Evolutionary conservation across 192 early-diverging fungal genomes (phyloP), one percentile per base, ranked within the genome.

Genomic region (Coemansia sp.): DNA sequence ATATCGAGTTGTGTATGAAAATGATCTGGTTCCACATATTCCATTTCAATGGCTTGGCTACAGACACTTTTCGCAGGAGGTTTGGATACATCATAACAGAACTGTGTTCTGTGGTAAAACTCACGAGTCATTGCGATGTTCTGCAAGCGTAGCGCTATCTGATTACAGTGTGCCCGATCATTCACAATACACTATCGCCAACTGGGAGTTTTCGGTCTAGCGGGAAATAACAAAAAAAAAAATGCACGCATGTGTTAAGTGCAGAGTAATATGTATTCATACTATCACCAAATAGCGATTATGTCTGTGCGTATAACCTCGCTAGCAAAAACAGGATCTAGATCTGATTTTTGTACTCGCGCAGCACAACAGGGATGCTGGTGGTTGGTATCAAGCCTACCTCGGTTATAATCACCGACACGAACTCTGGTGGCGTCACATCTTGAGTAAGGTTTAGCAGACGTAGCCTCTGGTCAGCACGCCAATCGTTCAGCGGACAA

Each of bases 401-500:
- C 74, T 99, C 97, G 19, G 93, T 95, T 20, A 95, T 86, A 42
- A 97, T 90, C 32, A 92, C 85, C 29, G 92, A 92, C 54, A 99
- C 88, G 75, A 91, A 95, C 68, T 94, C 87, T 42, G 95, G 88
- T 31, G 97, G 96, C 2, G 96, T 99, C 46, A 98, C 84, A 75
- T 99, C 97, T 74, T 98, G 96, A 61, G 91, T 75, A 6, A 97
- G 72, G 63, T 96, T 98, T 67, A 99, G 77, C 53, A 97, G 74
- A 67, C 91, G 91, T 57, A 98, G 72, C 62, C 88, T 87, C 25
- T 84, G 82, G 2, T 89, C 84, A 6, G 91, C 80, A 57, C 89
- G 86, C 97, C 97, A 99, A 51, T 87, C 80, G 55, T 62, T 79
- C 68, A 85, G 72, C 29, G 84, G 72, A 51, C 70, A 72, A 21